A percentile compares a stretch with the other conserved stretches of the same genome.
These are phyloP conservation scores for Boechera retrofracta DNA, from an alignment of 345 rosid genomes.

Conservation along the genomic window DNA sequence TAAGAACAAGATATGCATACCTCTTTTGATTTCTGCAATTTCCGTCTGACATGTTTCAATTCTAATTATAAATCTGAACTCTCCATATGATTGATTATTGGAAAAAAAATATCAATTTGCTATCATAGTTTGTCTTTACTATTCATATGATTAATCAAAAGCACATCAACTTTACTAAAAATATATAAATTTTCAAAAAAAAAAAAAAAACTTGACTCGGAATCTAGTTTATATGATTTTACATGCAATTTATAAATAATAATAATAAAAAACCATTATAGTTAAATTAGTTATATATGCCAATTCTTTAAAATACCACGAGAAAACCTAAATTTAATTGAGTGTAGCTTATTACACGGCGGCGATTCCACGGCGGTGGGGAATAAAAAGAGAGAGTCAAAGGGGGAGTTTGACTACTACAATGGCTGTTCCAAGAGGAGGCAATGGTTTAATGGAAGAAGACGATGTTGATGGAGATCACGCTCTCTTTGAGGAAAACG, in stretches of 20 bases:
- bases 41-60: no score
- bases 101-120: no score
- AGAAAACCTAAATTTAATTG: constrained; percentile 31
- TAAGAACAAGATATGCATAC: no score
- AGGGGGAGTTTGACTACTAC: constrained; percentile 11
- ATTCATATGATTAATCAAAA: not conserved
- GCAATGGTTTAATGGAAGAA: constrained; percentile 69
- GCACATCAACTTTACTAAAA: not conserved
- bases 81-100: no score
- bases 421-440: constrained; percentile 85
- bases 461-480: constrained; percentile 77
- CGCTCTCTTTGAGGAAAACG: constrained; percentile 66
- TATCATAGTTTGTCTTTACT: not conserved
- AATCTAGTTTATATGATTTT: no score
- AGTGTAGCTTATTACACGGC: constrained; percentile 18
- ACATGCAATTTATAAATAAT: no score
- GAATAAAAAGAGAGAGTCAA: not conserved
- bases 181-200: no score
- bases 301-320: not conserved
- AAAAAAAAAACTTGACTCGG: no score
- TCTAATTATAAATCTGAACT: no score
- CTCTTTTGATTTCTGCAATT: no score
- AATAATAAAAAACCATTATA: not conserved
- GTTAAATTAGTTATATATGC: no score
- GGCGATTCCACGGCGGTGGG: constrained; percentile 21